A percentile compares a stretch with the other conserved stretches of the same genome.
Evolutionary conservation across 2,329 filamentous ascomycete species (phyloP).

Genomic region (Orbilia javanica): DNA sequence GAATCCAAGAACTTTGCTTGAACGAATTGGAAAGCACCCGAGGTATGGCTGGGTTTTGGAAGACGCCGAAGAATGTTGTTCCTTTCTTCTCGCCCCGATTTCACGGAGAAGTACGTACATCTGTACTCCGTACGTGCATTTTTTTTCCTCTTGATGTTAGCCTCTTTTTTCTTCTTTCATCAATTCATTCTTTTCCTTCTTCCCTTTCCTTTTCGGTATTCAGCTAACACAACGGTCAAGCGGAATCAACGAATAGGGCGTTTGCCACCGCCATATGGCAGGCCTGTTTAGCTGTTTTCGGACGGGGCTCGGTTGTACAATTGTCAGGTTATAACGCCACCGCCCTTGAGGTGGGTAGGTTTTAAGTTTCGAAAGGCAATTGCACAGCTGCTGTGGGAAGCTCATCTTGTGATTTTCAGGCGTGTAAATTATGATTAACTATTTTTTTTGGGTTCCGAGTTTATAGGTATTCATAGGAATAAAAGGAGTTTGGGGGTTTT

Average conservation of each 20-base stretch:
- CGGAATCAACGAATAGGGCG: slow-evolving; percentile 15
- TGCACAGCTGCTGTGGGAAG: neutral
- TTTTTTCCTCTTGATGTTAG: neutral
- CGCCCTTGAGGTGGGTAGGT: neutral
- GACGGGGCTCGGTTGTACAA: slow-evolving; percentile 13
- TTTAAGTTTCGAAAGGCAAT: too few species aligned
- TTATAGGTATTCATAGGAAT: neutral
- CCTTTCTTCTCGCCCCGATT: slow-evolving; percentile 6
- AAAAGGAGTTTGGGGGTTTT: neutral
- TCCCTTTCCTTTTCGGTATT: neutral
- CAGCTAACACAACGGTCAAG: slow-evolving; percentile 42
- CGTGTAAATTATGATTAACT: slow-evolving; percentile 13
- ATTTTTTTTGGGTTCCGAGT: slow-evolving; percentile 6
- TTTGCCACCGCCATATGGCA: slow-evolving; percentile 58
- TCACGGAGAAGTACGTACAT: neutral
- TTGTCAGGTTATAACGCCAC: slow-evolving; percentile 42
- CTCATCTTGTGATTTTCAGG: slow-evolving; percentile 9
- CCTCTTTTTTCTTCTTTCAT: neutral
- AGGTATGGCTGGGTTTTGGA: neutral
- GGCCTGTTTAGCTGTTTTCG: slow-evolving; percentile 28
- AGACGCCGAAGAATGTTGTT: slow-evolving; percentile 1
- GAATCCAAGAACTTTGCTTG: slow-evolving; percentile 6
- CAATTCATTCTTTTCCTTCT: neutral
- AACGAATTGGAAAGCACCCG: slow-evolving; percentile 4
- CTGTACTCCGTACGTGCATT: neutral